Conservation (phyloP, 306 rosid genomes). For the Medicago ruthenica region DNA sequence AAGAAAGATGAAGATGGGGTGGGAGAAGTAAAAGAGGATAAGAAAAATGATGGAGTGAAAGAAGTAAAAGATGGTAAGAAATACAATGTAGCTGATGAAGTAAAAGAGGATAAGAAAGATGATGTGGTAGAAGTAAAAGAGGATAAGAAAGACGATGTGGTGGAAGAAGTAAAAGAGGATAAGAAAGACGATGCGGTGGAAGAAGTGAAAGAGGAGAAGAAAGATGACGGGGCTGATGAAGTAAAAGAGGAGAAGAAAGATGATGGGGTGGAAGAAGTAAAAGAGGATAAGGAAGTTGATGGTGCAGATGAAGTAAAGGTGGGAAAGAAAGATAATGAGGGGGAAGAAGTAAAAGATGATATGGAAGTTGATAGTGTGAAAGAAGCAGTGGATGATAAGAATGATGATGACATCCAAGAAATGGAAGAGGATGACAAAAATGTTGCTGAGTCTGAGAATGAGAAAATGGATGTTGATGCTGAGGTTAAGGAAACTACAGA, state of each 20-base stretch:
- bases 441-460: slow-evolving; percentile 36
- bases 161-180: slow-evolving; percentile 17
- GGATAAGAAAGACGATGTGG: too few species aligned
- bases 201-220: not conserved
- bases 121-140: too few species aligned
- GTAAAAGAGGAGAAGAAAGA: not conserved
- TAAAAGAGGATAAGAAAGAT: too few species aligned
- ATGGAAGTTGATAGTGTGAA: slow-evolving; percentile 32
- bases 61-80: slow-evolving; percentile 31
- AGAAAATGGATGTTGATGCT: slow-evolving; percentile 44
- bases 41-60: slow-evolving; percentile 46
- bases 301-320: slow-evolving; percentile 47
- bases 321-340: slow-evolving; percentile 42
- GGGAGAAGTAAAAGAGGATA: slow-evolving; percentile 36
- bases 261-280: not conserved
- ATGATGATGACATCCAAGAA: slow-evolving; percentile 38
- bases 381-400: slow-evolving; percentile 46
- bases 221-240: not conserved
- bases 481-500: slow-evolving; percentile 48
- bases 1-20: slow-evolving; percentile 48
- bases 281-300: slow-evolving; percentile 15
- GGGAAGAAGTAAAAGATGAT: slow-evolving; percentile 45
- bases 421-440: slow-evolving; percentile 50
- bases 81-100: slow-evolving; percentile 35
- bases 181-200: slow-evolving; percentile 24